Evolutionary conservation across 352 stramenopile genomes (phyloP).

Genomic region (Pythium aquatile): DNA sequence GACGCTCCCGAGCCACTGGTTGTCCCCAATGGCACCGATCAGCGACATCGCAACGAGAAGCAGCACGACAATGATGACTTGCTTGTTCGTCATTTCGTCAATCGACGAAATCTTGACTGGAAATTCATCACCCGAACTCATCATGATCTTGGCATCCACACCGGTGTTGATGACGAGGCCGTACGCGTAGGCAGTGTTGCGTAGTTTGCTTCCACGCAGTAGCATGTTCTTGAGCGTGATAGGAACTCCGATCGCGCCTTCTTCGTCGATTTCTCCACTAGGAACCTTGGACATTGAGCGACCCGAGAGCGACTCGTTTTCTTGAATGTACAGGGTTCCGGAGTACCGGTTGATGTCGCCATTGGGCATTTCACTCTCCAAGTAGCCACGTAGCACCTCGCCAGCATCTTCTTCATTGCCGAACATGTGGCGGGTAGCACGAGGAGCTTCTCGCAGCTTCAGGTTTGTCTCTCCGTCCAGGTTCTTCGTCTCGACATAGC

Average conservation of each 20-base stretch:
- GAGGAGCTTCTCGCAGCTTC: slow-evolving; percentile 74
- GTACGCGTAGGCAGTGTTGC: slow-evolving; percentile 88
- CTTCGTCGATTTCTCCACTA: slow-evolving; percentile 1
- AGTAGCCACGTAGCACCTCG: slow-evolving; percentile 62
- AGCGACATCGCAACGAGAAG: slow-evolving; percentile 73
- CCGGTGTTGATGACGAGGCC: slow-evolving; percentile 93
- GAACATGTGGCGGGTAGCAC: slow-evolving; percentile 62
- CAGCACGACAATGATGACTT: slow-evolving; percentile 80
- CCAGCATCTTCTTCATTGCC: slow-evolving; percentile 61
- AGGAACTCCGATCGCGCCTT: slow-evolving; percentile 38
- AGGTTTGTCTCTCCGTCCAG: slow-evolving; percentile 87
- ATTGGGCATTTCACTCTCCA: slow-evolving; percentile 81
- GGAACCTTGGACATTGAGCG: slow-evolving; percentile 12
- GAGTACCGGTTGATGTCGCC: slow-evolving; percentile 81
- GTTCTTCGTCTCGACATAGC: slow-evolving; percentile 90
- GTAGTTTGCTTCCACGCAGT: slow-evolving; percentile 85
- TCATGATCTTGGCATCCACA: slow-evolving; percentile 92
- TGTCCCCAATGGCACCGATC: slow-evolving; percentile 57
- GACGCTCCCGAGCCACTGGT: slow-evolving; percentile 46
- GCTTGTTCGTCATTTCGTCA: slow-evolving; percentile 84
- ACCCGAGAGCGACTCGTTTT: slow-evolving; percentile 31
- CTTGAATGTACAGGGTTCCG: slow-evolving; percentile 64
- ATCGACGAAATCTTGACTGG: slow-evolving; percentile 83
- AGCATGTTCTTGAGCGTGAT: slow-evolving; percentile 89
- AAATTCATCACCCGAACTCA: slow-evolving; percentile 84